Evolutionary conservation across 1,284 basidiomycete species (phyloP).

Genomic region (Irpex rosettiformis): DNA sequence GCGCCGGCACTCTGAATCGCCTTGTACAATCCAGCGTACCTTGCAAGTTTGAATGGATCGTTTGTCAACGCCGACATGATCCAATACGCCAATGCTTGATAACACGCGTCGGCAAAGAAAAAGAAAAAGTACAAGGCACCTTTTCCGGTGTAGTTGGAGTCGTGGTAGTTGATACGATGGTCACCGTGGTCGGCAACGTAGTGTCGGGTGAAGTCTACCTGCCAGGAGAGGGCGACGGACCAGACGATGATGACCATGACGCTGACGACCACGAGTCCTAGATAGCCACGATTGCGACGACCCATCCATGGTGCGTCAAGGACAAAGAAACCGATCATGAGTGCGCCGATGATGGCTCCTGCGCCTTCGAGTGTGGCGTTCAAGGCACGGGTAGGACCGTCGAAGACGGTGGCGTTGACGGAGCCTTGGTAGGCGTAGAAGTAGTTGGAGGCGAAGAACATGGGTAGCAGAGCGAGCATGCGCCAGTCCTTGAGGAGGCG

Average conservation of each 20-base stretch:
- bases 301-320: conserved; percentile 33
- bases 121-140: conserved; percentile 38
- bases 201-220: conserved; percentile 32
- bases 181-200: conserved; percentile 13
- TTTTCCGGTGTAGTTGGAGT: conserved; percentile 29
- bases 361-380: conserved; percentile 37
- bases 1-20: conserved; percentile 37
- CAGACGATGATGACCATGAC: conserved; percentile 33
- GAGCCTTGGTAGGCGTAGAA: conserved; percentile 41
- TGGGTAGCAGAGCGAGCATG: conserved; percentile 34
- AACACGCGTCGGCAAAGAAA: conserved; percentile 35
- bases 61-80: conserved; percentile 43
- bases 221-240: conserved; percentile 32
- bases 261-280: conserved; percentile 33
- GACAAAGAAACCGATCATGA: conserved; percentile 35
- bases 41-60: conserved; percentile 41
- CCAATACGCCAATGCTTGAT: conserved; percentile 39
- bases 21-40: conserved; percentile 39
- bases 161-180: conserved; percentile 31
- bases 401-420: conserved; percentile 33
- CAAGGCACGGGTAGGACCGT: conserved; percentile 36
- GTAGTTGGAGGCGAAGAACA: conserved; percentile 40
- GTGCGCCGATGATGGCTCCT: conserved; percentile 37
- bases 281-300: conserved; percentile 36
- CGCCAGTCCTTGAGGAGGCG: conserved; percentile 36